Evolutionary conservation across 2,329 filamentous ascomycete species (phyloP).

Genomic region (Fusarium sambucinum): DNA sequence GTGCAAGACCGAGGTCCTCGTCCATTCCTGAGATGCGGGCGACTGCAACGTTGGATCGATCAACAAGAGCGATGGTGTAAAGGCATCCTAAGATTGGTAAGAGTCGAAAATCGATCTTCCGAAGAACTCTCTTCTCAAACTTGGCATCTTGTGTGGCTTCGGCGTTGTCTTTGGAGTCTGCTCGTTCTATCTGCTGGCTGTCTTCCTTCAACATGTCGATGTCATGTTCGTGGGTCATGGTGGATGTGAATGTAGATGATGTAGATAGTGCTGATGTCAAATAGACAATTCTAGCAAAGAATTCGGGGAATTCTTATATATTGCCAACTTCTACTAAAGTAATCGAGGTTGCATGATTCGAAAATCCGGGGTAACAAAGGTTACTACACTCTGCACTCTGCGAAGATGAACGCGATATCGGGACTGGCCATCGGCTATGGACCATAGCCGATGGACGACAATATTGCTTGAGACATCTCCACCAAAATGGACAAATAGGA

Average conservation of each 20-base stretch:
- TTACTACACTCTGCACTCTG: background rate
- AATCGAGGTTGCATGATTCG: background rate
- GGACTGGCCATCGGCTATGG: slow-evolving; percentile 10
- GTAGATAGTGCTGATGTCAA: background rate
- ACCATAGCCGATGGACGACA: slow-evolving; percentile 1
- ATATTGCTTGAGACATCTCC: background rate
- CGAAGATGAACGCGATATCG: background rate
- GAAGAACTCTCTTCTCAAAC: slow-evolving; percentile 29
- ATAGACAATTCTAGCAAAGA: background rate
- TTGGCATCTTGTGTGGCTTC: slow-evolving; percentile 6
- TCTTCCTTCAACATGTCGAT: slow-evolving; percentile 7
- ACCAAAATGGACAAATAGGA: background rate
- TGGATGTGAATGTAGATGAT: background rate
- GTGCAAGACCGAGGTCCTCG: slow-evolving; percentile 20
- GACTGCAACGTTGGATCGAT: slow-evolving; percentile 33
- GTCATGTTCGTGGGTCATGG: slow-evolving; percentile 1
- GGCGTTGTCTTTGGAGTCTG: background rate
- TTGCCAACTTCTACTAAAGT: background rate
- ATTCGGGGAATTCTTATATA: slow-evolving; percentile 1
- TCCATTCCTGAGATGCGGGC: slow-evolving; percentile 38
- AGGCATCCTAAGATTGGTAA: slow-evolving; percentile 30
- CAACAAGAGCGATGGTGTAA: slow-evolving; percentile 35
- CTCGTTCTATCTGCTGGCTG: slow-evolving; percentile 14
- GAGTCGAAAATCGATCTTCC: slow-evolving; percentile 28
- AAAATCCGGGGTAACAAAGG: background rate